Evolutionary conservation across 495 filamentous ascomycete genomes (phyloP).

Genomic region (Podospora pseudocomata): DNA sequence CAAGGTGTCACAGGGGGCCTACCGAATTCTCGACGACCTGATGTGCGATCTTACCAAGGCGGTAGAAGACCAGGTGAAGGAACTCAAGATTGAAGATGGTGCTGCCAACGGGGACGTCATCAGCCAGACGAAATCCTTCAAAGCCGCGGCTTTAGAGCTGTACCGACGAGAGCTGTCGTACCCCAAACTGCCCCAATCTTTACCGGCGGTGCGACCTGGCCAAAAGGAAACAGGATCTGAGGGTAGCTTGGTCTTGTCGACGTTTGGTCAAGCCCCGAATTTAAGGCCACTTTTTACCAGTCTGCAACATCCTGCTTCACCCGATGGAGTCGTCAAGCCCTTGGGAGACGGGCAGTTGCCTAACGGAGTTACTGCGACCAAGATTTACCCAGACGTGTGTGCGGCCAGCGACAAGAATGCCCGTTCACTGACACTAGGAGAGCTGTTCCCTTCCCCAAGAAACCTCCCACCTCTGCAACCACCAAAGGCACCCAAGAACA

Average conservation of each 20-base stretch:
- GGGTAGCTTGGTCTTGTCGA: slow-evolving; percentile 61
- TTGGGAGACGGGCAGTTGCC: slow-evolving; percentile 66
- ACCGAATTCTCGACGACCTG: slow-evolving; percentile 44
- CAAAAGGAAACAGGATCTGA: slow-evolving; percentile 18
- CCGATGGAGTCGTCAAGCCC: slow-evolving; percentile 36
- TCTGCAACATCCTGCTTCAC: slow-evolving; percentile 50
- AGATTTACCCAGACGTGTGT: slow-evolving; percentile 53
- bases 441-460: slow-evolving; percentile 72
- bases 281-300: slow-evolving; percentile 82
- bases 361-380: slow-evolving; percentile 66
- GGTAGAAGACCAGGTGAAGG: slow-evolving; percentile 37
- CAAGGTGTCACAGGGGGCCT: slow-evolving; percentile 41
- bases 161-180: slow-evolving; percentile 42
- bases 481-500: slow-evolving; percentile 63
- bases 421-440: slow-evolving; percentile 64
- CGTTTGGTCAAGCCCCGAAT: slow-evolving; percentile 66
- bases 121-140: slow-evolving; percentile 39
- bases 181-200: slow-evolving; percentile 27
- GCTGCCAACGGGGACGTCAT: slow-evolving; percentile 32
- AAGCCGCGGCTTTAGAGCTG: slow-evolving; percentile 39
- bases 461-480: slow-evolving; percentile 64
- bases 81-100: slow-evolving; percentile 33
- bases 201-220: slow-evolving; percentile 13
- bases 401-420: slow-evolving; percentile 41
- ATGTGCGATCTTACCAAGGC: slow-evolving; percentile 42